Evolutionary conservation across 192 early-diverging fungal genomes (phyloP).

Genomic region (Diversispora epigaea): DNA sequence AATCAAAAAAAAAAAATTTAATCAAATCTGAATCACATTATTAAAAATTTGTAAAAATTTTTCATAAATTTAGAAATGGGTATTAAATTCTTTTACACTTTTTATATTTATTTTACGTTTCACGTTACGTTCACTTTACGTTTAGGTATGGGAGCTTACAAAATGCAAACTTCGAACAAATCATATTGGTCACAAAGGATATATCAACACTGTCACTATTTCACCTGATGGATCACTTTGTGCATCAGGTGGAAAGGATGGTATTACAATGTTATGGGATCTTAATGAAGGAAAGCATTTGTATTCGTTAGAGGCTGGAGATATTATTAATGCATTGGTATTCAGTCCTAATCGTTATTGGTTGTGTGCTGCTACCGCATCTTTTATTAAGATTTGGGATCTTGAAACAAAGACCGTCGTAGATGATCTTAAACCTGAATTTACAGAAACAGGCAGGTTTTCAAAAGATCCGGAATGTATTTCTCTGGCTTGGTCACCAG

Average conservation of each 20-base stretch:
- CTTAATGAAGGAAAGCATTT: conserved; percentile 99
- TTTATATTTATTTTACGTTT: conserved; percentile 4
- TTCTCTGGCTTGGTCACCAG: conserved; percentile 97
- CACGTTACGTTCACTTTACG: no score
- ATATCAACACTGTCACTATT: conserved; percentile 98
- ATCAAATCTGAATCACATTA: conserved; percentile 47
- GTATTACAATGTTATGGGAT: conserved; percentile 99
- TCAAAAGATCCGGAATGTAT: conserved; percentile 76
- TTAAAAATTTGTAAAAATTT: background rate
- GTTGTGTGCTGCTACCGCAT: conserved; percentile 96
- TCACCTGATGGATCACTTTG: conserved; percentile 99
- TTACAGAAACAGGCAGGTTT: conserved; percentile 72
- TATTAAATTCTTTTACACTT: no score
- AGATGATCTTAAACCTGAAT: conserved; percentile 84
- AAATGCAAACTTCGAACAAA: conserved; percentile 99
- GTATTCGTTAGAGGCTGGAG: conserved; percentile 96
- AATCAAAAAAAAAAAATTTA: background rate
- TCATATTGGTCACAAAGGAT: conserved; percentile 98
- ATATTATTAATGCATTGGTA: conserved; percentile 93
- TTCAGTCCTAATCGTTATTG: conserved; percentile 99
- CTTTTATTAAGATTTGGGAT: conserved; percentile 99
- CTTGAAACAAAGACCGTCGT: conserved; percentile 97
- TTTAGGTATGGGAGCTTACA: conserved; percentile 95
- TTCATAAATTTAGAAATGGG: no score
- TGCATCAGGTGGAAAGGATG: conserved; percentile 99